Evolutionary conservation across 192 early-diverging fungal species (phyloP), one percentile per base, ranked within the genome.

Genomic region (Coemansia asiatica): DNA sequence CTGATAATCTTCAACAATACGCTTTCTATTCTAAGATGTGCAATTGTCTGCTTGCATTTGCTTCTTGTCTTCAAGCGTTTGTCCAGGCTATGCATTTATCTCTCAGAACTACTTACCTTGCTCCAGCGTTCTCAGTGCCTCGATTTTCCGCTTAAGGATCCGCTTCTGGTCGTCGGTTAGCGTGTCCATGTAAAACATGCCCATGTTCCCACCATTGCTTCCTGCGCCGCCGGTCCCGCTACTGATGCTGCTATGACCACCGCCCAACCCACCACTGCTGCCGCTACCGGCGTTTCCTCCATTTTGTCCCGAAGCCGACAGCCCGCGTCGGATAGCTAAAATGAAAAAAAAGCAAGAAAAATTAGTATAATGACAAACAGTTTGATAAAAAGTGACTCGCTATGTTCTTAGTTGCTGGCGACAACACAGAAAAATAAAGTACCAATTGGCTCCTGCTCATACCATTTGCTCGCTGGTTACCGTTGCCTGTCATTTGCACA

Each of bases 141-240:
- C 79, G 8, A 73, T 64, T 62, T 71, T 71, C 46, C 79, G 79
- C 64, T 56, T 66, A 60, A 81, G 79, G 31, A 50, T 62, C 8
- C 79, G 79, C 35, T 57, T 36, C 64, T 81, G 79, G n/a, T 81
- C 79, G 19, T 81, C 79, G 1, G 67, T 60, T 38, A 81, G 51
- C 15, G 31, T 61, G 6, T 81, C 79, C 61, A 76, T 47, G 38
- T 64, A 62, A 3, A 53, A 56, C 33, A n/a, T 23, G 21, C 59
- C 61, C 54, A 25, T 6, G 38, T 44, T 61, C n/a, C 60, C 13
- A n/a, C 64, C 38, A 38, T 31, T 56, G 22, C 61, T 25, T 19
- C 57, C 56, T 49, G 53, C 35, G 13, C 21, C 16, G 33, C 63
- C 47, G 21, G 46, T 64, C 63, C 23, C 63, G n/a, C 66, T 60